Percentiles rank a stretch among this genome's conserved stretches.
phyloP scores from a whole-genome alignment of 805 yeast genomes.

The Kregervanrija delftensis region DNA sequence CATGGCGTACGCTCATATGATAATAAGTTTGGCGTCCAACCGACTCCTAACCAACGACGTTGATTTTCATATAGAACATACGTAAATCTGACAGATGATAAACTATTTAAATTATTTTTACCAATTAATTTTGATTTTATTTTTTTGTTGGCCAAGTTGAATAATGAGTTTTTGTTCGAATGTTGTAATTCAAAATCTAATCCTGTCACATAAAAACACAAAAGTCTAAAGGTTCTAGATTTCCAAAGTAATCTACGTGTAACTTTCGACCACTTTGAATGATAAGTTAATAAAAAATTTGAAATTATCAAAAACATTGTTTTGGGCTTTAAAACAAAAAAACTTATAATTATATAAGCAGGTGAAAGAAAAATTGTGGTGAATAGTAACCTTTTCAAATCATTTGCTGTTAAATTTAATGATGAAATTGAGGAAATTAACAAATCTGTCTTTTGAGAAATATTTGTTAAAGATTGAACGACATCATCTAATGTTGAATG shows the following conservation, averaged over 20 bases:
- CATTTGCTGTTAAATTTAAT: slow-evolving; percentile 67
- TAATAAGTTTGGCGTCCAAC: slow-evolving; percentile 90
- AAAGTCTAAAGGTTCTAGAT: slow-evolving; percentile 58
- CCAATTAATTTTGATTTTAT: slow-evolving; percentile 35
- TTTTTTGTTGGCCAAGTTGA: slow-evolving; percentile 48
- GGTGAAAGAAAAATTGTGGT: slow-evolving; percentile 87
- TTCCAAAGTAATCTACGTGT: slow-evolving; percentile 84
- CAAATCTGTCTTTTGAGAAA: slow-evolving; percentile 70
- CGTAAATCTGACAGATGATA: slow-evolving; percentile 65
- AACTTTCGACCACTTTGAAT: slow-evolving; percentile 78
- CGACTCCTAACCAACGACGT: slow-evolving; percentile 95
- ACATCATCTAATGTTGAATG: slow-evolving; percentile 86
- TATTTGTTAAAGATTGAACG: slow-evolving; percentile 65
- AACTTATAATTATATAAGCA: slow-evolving; percentile 62
- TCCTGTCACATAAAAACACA: slow-evolving; percentile 81
- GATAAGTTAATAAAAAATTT: slow-evolving; percentile 65
- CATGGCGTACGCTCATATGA: slow-evolving; percentile 93
- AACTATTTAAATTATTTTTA: slow-evolving; percentile 15
- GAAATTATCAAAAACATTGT: slow-evolving; percentile 55
- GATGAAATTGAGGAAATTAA: slow-evolving; percentile 74
- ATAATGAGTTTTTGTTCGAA: slow-evolving; percentile 31
- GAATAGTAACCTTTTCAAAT: slow-evolving; percentile 70
- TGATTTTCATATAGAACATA: slow-evolving; percentile 92
- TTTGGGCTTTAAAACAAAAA: slow-evolving; percentile 66
- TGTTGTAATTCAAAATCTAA: slow-evolving; percentile 52